Evolutionary conservation across 345 rosid genomes (phyloP).

Genomic region (Erodium maritimum): DNA sequence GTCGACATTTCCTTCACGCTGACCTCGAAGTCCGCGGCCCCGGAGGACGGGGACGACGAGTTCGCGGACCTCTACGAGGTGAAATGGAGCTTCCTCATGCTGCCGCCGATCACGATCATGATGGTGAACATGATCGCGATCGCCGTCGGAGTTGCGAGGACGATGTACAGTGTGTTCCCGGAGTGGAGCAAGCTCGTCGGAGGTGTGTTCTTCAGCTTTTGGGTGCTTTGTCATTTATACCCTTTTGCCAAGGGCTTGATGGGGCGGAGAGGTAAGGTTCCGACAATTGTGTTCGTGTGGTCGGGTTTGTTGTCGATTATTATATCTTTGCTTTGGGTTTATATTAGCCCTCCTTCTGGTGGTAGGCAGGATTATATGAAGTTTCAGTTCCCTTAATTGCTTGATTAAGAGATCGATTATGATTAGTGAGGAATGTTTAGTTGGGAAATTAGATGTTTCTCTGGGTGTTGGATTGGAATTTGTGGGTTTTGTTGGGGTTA

Average conservation of each 20-base stretch:
- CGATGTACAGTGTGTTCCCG: constrained; percentile 52
- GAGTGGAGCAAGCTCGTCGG: constrained; percentile 74
- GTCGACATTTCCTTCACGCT: constrained; percentile 65
- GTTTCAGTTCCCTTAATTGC: constrained; percentile 36
- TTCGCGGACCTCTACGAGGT: constrained; percentile 50
- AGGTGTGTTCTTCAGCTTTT: constrained; percentile 76
- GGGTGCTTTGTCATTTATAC: constrained; percentile 67
- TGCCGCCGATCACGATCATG: constrained; percentile 60
- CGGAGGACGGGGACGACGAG: constrained; percentile 60
- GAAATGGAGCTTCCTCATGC: constrained; percentile 62
- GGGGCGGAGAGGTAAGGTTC: constrained; percentile 74
- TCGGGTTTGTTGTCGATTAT: constrained; percentile 58
- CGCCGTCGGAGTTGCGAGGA: constrained; percentile 49
- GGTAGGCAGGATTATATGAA: constrained; percentile 24
- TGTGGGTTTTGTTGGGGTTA: too few species aligned
- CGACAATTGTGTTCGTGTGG: constrained; percentile 71
- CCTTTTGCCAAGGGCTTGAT: constrained; percentile 72
- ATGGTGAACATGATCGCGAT: constrained; percentile 52
- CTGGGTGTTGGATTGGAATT: too few species aligned
- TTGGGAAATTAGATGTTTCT: too few species aligned
- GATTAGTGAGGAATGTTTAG: too few species aligned
- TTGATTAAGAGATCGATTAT: not conserved
- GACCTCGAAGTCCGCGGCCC: constrained; percentile 52
- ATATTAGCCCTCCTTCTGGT: constrained; percentile 52
- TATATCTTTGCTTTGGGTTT: constrained; percentile 62